A percentile compares a stretch with the other conserved stretches of the same genome.
These are phyloP conservation scores for Pseudonitzschia multistriata DNA, from an alignment of 108 stramenopile genomes.

Conservation along the genomic window DNA sequence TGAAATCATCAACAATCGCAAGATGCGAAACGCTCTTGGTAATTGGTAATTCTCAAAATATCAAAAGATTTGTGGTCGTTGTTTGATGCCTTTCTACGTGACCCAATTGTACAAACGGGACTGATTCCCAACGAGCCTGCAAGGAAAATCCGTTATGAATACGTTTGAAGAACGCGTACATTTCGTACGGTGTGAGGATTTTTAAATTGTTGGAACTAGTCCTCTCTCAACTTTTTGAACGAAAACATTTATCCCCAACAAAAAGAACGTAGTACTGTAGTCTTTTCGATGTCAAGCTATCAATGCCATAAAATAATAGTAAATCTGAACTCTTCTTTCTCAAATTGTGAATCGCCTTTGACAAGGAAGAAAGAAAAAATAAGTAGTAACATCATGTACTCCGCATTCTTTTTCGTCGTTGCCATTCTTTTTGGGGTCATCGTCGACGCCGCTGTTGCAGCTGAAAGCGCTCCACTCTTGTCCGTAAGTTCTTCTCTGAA, in stretches of 20 bases:
- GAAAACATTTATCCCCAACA: too few relatives aligned
- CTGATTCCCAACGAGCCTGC: neutral
- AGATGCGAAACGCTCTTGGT: too few relatives aligned
- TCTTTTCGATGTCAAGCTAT: too few relatives aligned
- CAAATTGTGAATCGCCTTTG: neutral
- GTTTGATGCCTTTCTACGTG: neutral
- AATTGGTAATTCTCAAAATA: too few relatives aligned
- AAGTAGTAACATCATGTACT: neutral
- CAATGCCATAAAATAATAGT: neutral
- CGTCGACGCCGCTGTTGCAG: neutral
- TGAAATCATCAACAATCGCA: too few relatives aligned
- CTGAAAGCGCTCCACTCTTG: neutral
- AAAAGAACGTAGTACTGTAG: too few relatives aligned
- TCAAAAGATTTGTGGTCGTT: neutral
- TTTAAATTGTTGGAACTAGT: too few relatives aligned
- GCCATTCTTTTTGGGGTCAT: neutral
- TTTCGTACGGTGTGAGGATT: too few relatives aligned
- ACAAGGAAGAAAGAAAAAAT: neutral
- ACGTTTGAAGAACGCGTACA: too few relatives aligned
- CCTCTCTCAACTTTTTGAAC: too few relatives aligned
- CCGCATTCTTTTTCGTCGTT: neutral
- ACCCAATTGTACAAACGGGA: neutral
- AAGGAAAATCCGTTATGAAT: constrained; percentile 2
- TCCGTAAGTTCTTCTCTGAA: neutral
- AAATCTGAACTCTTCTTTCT: neutral